These are phyloP conservation scores for Mortierella antarctica DNA, from an alignment of 192 early-diverging fungal species.

Conservation along the genomic window DNA sequence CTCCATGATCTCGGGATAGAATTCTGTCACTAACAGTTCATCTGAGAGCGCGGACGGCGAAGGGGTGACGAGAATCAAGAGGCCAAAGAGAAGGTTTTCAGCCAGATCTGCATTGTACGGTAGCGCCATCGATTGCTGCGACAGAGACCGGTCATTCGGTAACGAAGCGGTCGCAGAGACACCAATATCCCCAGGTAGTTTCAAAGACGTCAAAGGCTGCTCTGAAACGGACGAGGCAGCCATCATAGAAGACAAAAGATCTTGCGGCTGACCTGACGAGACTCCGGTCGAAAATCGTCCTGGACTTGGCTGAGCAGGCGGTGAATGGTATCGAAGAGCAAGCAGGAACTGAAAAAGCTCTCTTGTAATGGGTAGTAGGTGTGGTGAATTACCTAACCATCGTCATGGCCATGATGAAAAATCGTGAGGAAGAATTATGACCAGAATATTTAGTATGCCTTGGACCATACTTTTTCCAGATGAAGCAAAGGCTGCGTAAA, in stretches of 20 bases:
- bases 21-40: conserved; percentile 22
- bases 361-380: conserved; percentile 31
- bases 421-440: not conserved
- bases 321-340: conserved; percentile 30
- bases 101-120: conserved; percentile 28
- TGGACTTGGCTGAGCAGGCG: conserved; percentile 19
- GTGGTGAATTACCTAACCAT: conserved; percentile 36
- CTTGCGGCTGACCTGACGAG: not conserved
- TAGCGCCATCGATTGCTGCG: not conserved
- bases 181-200: conserved; percentile 14
- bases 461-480: not conserved
- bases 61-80: conserved; percentile 44
- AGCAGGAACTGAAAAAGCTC: conserved; percentile 41
- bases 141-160: not conserved
- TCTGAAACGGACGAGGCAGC: conserved; percentile 2
- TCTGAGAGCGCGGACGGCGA: conserved; percentile 19
- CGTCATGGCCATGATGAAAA: no score
- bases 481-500: not conserved
- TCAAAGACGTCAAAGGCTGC: conserved; percentile 30
- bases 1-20: conserved; percentile 43
- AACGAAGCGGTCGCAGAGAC: not conserved
- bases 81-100: conserved; percentile 26
- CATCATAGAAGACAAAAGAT: not conserved
- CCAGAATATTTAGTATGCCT: not conserved
- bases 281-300: not conserved